A percentile compares a stretch with the other conserved stretches of the same genome.
Evolutionary conservation across 768 basidiomycete genomes (phyloP).

Genomic region (Phaffia australis): DNA sequence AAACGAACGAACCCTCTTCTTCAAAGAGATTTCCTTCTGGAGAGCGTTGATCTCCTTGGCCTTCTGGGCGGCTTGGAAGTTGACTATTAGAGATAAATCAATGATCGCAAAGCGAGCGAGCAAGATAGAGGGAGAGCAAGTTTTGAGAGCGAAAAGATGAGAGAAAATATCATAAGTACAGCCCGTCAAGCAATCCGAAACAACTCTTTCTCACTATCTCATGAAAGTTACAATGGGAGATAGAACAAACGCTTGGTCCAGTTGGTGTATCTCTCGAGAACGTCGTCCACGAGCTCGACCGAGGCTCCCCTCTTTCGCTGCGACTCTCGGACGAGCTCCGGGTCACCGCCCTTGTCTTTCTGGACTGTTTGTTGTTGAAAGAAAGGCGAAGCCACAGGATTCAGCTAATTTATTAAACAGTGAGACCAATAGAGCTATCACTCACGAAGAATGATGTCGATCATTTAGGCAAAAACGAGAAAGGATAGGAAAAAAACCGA

Average conservation of each 20-base stretch:
- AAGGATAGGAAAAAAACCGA: too few species aligned
- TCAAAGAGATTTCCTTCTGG: conserved; percentile 86
- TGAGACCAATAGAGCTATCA: too few species aligned
- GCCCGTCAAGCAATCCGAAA: background rate
- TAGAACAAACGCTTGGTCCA: conserved; percentile 79
- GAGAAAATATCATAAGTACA: background rate
- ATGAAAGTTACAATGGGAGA: too few species aligned
- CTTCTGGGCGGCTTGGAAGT: conserved; percentile 67
- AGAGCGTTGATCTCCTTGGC: conserved; percentile 75
- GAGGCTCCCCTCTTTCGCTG: conserved; percentile 81
- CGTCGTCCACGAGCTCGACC: conserved; percentile 86
- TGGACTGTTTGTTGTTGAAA: conserved; percentile 13
- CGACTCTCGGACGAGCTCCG: conserved; percentile 78
- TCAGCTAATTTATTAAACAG: too few species aligned
- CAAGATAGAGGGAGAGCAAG: background rate
- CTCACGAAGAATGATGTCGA: too few species aligned
- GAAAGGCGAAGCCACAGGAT: too few species aligned
- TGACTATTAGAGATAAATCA: conserved; percentile 48
- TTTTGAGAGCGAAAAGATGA: background rate
- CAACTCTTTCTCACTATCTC: background rate
- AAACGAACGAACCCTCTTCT: conserved; percentile 62
- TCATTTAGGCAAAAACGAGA: too few species aligned
- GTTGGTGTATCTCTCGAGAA: conserved; percentile 78
- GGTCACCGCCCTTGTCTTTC: conserved; percentile 59
- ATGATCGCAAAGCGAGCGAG: background rate